A percentile compares a stretch with the other conserved stretches of the same genome.
These are phyloP conservation scores for Penicillium fuscoglaucum DNA, from an alignment of 2,329 filamentous ascomycete species.

Conservation along the genomic window DNA sequence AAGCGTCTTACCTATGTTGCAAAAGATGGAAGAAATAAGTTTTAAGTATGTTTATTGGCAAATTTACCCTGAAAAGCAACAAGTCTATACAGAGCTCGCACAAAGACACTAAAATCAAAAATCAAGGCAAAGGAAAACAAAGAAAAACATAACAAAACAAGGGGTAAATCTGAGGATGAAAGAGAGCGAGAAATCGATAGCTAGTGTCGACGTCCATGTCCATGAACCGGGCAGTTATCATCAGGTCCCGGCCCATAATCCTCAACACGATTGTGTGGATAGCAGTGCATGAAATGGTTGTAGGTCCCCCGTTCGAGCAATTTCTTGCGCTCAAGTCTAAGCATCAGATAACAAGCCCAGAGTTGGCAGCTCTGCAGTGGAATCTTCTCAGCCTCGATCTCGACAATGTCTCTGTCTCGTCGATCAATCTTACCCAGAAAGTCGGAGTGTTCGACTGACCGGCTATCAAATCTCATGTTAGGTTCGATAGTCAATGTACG, in stretches of 20 bases:
- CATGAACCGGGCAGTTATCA: background rate
- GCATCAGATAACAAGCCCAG: conserved; percentile 7
- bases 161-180: background rate
- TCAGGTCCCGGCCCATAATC: background rate
- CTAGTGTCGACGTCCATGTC: background rate
- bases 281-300: background rate
- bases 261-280: background rate
- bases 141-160: no score
- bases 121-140: background rate
- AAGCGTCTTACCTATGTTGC: no score
- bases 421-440: background rate
- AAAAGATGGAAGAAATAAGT: no score
- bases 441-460: background rate
- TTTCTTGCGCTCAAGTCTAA: background rate
- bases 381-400: background rate
- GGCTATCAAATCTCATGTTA: background rate
- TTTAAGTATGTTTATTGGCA: background rate
- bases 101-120: background rate
- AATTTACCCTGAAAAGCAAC: background rate
- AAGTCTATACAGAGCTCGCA: background rate
- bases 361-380: background rate
- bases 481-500: background rate
- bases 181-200: background rate
- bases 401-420: background rate
- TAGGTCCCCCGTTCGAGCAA: background rate